Evolutionary conservation across 2,329 filamentous ascomycete species (phyloP), one percentile per base, ranked within the genome.

Genomic region (Penicillium sp.): DNA sequence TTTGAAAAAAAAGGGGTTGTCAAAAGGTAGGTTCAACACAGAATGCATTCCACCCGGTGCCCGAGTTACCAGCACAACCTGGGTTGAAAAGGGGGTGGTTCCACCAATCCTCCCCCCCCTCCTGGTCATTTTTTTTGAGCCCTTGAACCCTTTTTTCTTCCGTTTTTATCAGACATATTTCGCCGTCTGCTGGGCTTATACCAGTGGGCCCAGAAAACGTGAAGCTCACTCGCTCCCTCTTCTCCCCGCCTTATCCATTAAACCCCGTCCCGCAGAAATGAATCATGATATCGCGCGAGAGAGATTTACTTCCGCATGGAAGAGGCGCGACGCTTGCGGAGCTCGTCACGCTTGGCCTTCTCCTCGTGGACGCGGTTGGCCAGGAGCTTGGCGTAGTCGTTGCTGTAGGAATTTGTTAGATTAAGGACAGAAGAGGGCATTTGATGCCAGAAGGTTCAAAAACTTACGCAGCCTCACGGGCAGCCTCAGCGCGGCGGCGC

Each of bases 401-500:
- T 93, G 65, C 94, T 98, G 73, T 54, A 55, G 47, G 27, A 49
- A 59, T 52, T 58, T 62, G 72, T 83, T 52, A 19, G 14, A 5
- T 10, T 18, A 37, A 31, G 14, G 19, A 73, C 81, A 79, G 67
- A 67, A 36, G 24, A 2, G n/a, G 54, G 9, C 2, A 9, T 33
- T 50, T 7, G 13, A 4, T 36, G 5, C 39, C n/a, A 33, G 54
- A 54, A 6, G 9, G 9, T 31, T 31, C 7, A 53, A 55, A 67
- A 88, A 90, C 79, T 92, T 96, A 95, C 78, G 95, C 95, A 86
- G 96, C 94, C 80, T 99, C 95, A 89, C 97, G 97, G 85, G 92
- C 88, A 83, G 93, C 90, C 87, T 99, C 95, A 77, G 93, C 84
- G 79, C 92, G 91, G 82, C 95, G 94, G 82, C 94, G 92, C 92